phyloP scores from a whole-genome alignment of 108 stramenopile genomes.

The Skeletonema marinoi region DNA sequence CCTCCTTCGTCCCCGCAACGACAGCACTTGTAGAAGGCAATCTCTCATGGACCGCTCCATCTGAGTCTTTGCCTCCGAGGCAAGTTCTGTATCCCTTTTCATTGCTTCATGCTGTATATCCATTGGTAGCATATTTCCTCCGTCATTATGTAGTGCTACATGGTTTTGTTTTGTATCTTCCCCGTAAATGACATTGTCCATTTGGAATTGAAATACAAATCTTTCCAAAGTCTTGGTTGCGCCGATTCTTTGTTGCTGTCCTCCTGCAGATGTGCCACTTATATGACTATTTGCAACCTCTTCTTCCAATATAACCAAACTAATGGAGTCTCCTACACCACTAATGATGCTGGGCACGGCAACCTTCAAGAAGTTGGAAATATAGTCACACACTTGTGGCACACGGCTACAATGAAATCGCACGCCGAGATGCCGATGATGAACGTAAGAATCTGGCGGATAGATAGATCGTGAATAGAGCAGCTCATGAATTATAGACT shows the following conservation, averaged over 20 bases:
- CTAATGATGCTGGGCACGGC: constrained; percentile 36
- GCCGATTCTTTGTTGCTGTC: constrained; percentile 18
- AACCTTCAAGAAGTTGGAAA: constrained; percentile 40
- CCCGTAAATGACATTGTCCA: constrained; percentile 17
- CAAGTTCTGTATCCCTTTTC: constrained; percentile 25
- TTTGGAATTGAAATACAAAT: constrained; percentile 43
- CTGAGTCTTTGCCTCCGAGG: constrained; percentile 12
- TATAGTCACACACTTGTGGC: constrained; percentile 41
- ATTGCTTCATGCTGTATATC: constrained; percentile 2
- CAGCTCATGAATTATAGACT: constrained; percentile 48
- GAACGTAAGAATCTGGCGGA: constrained; percentile 44
- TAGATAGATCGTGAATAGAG: constrained; percentile 48
- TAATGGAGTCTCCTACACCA: constrained; percentile 28
- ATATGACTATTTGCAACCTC: neutral
- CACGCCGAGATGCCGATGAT: constrained; percentile 44
- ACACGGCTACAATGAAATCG: constrained; percentile 44
- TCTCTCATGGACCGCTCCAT: constrained; percentile 48
- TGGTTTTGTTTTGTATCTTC: neutral
- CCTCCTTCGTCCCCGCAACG: constrained; percentile 28
- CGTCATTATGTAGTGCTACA: neutral
- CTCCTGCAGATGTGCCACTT: neutral
- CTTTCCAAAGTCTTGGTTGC: constrained; percentile 38
- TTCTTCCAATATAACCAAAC: constrained; percentile 50
- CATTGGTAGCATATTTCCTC: neutral
- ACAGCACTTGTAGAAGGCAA: constrained; percentile 27